Evolutionary conservation across 2,329 filamentous ascomycete genomes (phyloP), one percentile per base, ranked within the genome.

Genomic region (Alternaria sp.): DNA sequence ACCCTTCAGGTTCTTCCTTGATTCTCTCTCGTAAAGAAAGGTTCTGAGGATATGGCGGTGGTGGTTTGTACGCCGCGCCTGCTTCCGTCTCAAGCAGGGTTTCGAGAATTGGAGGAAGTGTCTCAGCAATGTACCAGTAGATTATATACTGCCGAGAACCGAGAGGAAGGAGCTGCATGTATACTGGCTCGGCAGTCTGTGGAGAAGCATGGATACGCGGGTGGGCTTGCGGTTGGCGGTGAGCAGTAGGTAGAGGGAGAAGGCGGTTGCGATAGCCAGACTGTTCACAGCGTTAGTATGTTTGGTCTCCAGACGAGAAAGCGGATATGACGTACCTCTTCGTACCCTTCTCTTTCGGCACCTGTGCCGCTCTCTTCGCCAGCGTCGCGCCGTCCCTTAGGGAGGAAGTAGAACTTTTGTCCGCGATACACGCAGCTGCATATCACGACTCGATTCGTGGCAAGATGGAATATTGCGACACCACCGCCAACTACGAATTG

Each of bases 391-490:
- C 82, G 72, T 2, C 83, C 83, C 63, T 85, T 85, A 5, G 82
- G 83, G 8, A 85, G 67, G 65, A 85, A 85, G 67, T 78, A 84
- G 65, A 81, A 81, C 24, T 71, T 69, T 22, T 54, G 61, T 4
- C 67, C 73, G 4, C 65, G 59, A 57, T 54, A 81, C 74, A 14
- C 68, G 69, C 58, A 83, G 61, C 80, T 81, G 72, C 83, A 84
- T 11, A 85, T 68, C 1, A 85, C 82, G 2, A 84, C 82, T 39
- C 82, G 72, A 6, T 69, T 67, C 7, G 78, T 76, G 1, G 81
- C 80, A 24, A 85, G 65, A 62, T 85, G 83, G 71, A 85, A 85
- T 41, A 85, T 85, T 2, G 82, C 82, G 0, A 83, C 81, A 14
- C 83, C 83, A 4, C 68, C 73, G 16, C 73, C 73, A 2, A 72